Conservation (phyloP, 2,329 filamentous ascomycete species). For the Calycina marina region DNA sequence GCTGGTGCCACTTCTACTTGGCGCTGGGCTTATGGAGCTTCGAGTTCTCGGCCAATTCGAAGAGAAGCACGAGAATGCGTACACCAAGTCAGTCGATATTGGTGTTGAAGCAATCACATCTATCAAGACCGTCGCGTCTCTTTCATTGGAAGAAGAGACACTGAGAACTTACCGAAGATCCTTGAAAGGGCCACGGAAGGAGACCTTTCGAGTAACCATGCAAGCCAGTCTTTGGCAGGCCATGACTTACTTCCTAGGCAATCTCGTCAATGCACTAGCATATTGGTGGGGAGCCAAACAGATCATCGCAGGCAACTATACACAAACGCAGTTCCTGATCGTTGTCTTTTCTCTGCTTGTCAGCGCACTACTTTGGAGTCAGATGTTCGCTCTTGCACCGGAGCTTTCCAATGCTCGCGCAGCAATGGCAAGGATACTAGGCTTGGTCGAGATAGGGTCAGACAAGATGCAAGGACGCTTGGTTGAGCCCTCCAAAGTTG, state of each 20-base stretch:
- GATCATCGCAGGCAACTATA: slow-evolving; percentile 50
- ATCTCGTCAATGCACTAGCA: slow-evolving; percentile 58
- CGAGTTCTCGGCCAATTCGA: slow-evolving; percentile 46
- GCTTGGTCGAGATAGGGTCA: slow-evolving; percentile 27
- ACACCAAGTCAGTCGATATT: slow-evolving; percentile 46
- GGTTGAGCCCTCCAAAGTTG: background rate
- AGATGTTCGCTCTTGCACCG: slow-evolving; percentile 61
- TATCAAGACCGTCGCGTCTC: slow-evolving; percentile 44
- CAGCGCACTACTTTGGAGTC: slow-evolving; percentile 57
- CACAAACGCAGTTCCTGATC: slow-evolving; percentile 57
- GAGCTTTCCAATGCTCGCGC: slow-evolving; percentile 55
- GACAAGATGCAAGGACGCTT: background rate
- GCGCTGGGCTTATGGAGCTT: slow-evolving; percentile 55
- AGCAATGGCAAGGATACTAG: slow-evolving; percentile 43
- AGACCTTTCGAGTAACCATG: slow-evolving; percentile 33
- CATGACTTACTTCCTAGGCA: slow-evolving; percentile 35
- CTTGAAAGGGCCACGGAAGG: slow-evolving; percentile 35
- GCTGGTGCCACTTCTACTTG: slow-evolving; percentile 52
- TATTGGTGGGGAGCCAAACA: slow-evolving; percentile 70
- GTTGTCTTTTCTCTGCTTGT: slow-evolving; percentile 58
- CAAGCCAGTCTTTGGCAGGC: slow-evolving; percentile 45
- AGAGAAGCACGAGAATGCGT: slow-evolving; percentile 47
- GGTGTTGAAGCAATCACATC: slow-evolving; percentile 56
- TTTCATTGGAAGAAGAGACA: slow-evolving; percentile 38
- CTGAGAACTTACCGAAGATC: slow-evolving; percentile 37